A percentile compares a stretch with the other conserved stretches of the same genome.
Conservation (phyloP, 129 eudicot species). For the Oenanthe sinensis region DNA sequence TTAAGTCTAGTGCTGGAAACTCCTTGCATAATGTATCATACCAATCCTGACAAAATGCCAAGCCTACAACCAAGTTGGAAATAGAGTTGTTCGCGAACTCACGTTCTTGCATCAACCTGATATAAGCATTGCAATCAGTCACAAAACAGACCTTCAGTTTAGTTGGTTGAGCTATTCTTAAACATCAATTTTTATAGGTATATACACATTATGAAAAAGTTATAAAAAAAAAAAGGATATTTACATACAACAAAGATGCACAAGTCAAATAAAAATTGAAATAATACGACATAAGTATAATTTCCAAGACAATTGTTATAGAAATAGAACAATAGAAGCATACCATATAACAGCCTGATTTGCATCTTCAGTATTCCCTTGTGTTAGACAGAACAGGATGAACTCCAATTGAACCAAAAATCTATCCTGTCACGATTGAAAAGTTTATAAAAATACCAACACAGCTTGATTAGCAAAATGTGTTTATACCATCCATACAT, state of each 20-base stretch:
- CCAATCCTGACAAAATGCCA: conserved; percentile 65
- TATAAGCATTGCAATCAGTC: conserved; percentile 15
- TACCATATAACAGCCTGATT: conserved; percentile 46
- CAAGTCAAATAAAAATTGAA: background rate
- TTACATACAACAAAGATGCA: background rate
- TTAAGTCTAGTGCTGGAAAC: conserved; percentile 27
- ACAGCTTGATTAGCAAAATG: background rate
- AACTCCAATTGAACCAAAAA: conserved; percentile 49
- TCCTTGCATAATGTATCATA: conserved; percentile 40
- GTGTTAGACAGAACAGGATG: conserved; percentile 44
- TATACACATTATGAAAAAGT: background rate
- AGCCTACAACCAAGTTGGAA: conserved; percentile 63
- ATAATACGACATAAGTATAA: background rate
- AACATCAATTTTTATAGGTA: background rate
- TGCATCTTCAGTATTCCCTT: conserved; percentile 36
- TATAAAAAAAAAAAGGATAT: background rate
- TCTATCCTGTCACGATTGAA: conserved; percentile 48
- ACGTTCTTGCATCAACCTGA: conserved; percentile 51
- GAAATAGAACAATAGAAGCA: conserved; percentile 2
- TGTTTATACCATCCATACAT: background rate
- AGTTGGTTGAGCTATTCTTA: background rate
- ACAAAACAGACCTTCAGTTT: background rate
- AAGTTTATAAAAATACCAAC: conserved; percentile 11
- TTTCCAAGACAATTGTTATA: background rate
- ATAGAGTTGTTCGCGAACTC: conserved; percentile 42